Evolutionary conservation across 2,329 filamentous ascomycete genomes (phyloP).

Genomic region (Fusarium temperatum): DNA sequence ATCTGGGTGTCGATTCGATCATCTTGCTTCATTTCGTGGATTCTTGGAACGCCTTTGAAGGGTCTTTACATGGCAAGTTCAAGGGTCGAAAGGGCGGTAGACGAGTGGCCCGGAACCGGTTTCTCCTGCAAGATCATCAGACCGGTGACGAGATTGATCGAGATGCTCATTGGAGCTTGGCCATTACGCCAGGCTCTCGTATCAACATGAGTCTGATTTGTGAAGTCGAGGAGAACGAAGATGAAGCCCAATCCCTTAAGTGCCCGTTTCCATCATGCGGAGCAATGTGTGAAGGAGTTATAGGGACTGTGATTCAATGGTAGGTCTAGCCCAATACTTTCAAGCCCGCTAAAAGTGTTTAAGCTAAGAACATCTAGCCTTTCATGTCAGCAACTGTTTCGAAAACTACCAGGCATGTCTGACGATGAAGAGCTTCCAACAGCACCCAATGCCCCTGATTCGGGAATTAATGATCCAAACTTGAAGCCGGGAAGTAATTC

Average conservation of each 20-base stretch:
- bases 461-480: accelerated
- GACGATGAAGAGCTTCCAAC: accelerated
- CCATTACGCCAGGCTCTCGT: not conserved
- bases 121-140: not conserved
- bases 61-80: not conserved
- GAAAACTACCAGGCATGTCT: not conserved
- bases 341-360: no score
- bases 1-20: not conserved
- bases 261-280: not conserved
- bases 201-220: not conserved
- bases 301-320: not conserved
- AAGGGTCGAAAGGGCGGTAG: not conserved
- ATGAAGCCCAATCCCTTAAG: not conserved
- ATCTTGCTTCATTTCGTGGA: not conserved
- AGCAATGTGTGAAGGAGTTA: not conserved
- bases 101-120: not conserved
- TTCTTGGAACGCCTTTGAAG: not conserved
- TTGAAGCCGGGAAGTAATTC: accelerated
- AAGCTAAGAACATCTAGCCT: no score
- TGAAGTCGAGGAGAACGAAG: not conserved
- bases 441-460: not conserved
- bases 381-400: not conserved
- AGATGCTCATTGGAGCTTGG: not conserved
- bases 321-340: no score
- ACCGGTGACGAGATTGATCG: not conserved